A percentile compares a stretch with the other conserved stretches of the same genome.
Conservation (phyloP, 2,329 filamentous ascomycete genomes). For the Fusarium subtropicale region DNA sequence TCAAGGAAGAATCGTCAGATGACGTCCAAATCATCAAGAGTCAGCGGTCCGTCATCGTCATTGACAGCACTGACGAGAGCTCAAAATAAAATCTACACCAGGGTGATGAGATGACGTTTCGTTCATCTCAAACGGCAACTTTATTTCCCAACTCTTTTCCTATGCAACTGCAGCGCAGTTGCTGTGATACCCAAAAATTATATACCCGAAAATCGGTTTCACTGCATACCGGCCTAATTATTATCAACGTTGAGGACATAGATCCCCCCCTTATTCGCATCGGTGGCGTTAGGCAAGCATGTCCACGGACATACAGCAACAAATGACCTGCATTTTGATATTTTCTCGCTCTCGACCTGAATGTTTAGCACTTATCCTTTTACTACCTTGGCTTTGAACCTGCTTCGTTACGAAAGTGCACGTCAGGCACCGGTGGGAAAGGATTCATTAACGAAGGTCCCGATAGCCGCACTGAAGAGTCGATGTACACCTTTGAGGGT, state of each 20-base stretch:
- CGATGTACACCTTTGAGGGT: neutral
- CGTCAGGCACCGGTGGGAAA: neutral
- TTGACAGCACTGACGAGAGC: constrained; percentile 41
- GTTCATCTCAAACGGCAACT: constrained; percentile 7
- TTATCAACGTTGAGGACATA: constrained; percentile 13
- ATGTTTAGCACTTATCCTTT: constrained; percentile 2
- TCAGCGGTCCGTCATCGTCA: constrained; percentile 23
- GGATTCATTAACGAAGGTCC: neutral
- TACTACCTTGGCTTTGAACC: constrained; percentile 17
- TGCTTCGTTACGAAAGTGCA: constrained; percentile 4
- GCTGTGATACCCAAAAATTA: constrained; percentile 40
- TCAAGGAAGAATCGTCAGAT: constrained; percentile 17
- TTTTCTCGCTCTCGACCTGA: constrained; percentile 13
- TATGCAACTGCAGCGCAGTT: constrained; percentile 34
- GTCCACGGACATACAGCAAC: constrained; percentile 11
- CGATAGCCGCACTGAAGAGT: constrained; percentile 3
- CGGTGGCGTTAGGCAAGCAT: constrained; percentile 36
- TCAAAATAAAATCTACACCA: constrained; percentile 20
- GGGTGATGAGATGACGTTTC: constrained; percentile 1
- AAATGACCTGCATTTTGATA: constrained; percentile 18
- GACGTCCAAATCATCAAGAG: constrained; percentile 21
- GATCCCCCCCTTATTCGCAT: constrained; percentile 30
- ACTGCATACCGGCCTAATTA: constrained; percentile 17
- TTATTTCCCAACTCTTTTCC: constrained; percentile 9
- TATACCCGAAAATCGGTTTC: constrained; percentile 19